These are phyloP conservation scores for Paramecium sexaurelia DNA, from an alignment of 73 alveolate species.

Conservation along the genomic window DNA sequence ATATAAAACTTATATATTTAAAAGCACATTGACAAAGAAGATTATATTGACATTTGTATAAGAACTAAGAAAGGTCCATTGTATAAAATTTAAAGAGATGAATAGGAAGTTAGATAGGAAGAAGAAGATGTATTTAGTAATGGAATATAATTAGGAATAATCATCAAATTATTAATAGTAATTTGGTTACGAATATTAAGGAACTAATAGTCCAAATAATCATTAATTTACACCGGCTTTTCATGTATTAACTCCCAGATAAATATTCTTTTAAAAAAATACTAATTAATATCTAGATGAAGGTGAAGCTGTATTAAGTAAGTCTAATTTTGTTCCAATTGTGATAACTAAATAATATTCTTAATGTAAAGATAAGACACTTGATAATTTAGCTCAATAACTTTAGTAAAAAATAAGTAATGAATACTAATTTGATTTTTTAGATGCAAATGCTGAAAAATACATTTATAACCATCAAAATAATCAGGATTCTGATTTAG, in stretches of 20 bases:
- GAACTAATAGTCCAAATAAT: neutral
- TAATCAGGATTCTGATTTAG: neutral
- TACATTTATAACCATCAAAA: neutral
- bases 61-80: conserved; percentile 31
- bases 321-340: conserved; percentile 17
- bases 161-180: neutral
- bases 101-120: neutral
- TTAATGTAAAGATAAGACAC: neutral
- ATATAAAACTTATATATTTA: neutral
- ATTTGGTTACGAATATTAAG: neutral
- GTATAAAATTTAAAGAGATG: conserved; percentile 32
- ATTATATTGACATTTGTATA: neutral
- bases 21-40: conserved; percentile 16
- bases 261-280: conserved; percentile 10
- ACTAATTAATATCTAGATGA: neutral
- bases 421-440: neutral
- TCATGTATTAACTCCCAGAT: conserved; percentile 34
- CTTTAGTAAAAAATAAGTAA: neutral
- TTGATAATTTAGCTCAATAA: neutral
- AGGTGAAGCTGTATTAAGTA: neutral
- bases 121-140: neutral
- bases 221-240: neutral
- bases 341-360: neutral
- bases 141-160: neutral
- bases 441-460: conserved; percentile 44